phyloP scores from a whole-genome alignment of 2,329 filamentous ascomycete genomes.

The Colletotrichum orchidophilum region DNA sequence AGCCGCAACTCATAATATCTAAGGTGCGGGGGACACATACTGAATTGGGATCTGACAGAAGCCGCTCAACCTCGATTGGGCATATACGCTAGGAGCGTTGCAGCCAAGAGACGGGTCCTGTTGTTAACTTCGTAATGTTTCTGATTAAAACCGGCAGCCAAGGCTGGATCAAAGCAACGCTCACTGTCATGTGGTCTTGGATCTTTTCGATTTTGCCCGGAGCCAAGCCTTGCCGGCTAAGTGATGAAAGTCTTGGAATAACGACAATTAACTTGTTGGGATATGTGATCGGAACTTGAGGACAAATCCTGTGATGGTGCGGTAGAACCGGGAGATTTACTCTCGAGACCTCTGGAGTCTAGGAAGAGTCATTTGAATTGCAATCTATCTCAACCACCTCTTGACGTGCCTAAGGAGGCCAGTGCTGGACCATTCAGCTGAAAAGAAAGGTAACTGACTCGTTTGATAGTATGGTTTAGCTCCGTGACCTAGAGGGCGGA shows the following conservation, averaged over 20 bases:
- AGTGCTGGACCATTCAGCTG: too few relatives aligned
- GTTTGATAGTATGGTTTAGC: too few relatives aligned
- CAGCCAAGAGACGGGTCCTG: conserved; percentile 4
- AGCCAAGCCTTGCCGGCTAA: background rate
- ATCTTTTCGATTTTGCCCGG: background rate
- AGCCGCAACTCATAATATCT: background rate
- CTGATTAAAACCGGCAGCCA: background rate
- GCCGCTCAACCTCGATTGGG: background rate
- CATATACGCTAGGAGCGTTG: background rate
- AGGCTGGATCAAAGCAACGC: background rate
- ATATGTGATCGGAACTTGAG: too few relatives aligned
- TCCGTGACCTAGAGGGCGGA: too few relatives aligned
- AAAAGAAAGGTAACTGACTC: too few relatives aligned
- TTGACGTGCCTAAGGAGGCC: too few relatives aligned
- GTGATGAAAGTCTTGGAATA: background rate
- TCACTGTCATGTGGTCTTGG: background rate
- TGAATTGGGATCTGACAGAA: background rate
- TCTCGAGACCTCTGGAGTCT: too few relatives aligned
- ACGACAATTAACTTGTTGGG: too few relatives aligned
- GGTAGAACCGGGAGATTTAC: too few relatives aligned
- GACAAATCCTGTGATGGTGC: too few relatives aligned
- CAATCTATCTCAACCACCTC: too few relatives aligned
- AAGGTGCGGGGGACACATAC: conserved; percentile 3
- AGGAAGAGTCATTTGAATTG: too few relatives aligned
- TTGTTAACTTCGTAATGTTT: background rate